A percentile compares a stretch with the other conserved stretches of the same genome.
Evolutionary conservation across 75 land plant genomes (phyloP).

Genomic region (Adiantum capillusveneris): DNA sequence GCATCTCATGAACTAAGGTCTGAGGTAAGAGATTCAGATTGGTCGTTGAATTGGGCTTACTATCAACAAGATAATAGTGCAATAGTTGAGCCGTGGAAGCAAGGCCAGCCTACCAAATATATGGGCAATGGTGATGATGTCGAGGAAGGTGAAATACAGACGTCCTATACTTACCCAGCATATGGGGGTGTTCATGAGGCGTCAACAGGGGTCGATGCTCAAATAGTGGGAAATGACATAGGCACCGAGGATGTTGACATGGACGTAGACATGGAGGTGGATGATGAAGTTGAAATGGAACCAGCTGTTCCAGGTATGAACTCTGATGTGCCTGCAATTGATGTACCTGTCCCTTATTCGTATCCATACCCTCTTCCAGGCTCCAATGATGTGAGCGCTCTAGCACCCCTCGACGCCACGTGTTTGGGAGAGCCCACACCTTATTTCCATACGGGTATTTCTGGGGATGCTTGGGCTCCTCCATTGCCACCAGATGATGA

Average conservation of each 20-base stretch:
- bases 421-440: constrained; percentile 1
- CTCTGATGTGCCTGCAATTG: neutral
- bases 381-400: no score
- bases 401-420: no score
- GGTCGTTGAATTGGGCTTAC: neutral
- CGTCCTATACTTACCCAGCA: neutral
- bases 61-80: no score
- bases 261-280: constrained; percentile 98
- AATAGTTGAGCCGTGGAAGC: neutral
- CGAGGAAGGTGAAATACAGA: constrained; percentile 11
- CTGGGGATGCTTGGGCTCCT: constrained; percentile 21
- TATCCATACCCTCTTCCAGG: no score
- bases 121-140: neutral
- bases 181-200: neutral
- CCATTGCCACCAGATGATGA: constrained; percentile 71
- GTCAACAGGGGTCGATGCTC: neutral
- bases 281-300: constrained; percentile 30
- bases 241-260: constrained; percentile 61
- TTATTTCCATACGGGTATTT: neutral
- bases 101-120: neutral
- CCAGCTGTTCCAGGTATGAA: constrained; percentile 3
- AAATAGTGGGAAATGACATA: neutral
- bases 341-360: neutral
- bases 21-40: neutral
- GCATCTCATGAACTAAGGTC: neutral